Conservation (phyloP, 805 yeast species). For the Lipomyces oligophaga region DNA sequence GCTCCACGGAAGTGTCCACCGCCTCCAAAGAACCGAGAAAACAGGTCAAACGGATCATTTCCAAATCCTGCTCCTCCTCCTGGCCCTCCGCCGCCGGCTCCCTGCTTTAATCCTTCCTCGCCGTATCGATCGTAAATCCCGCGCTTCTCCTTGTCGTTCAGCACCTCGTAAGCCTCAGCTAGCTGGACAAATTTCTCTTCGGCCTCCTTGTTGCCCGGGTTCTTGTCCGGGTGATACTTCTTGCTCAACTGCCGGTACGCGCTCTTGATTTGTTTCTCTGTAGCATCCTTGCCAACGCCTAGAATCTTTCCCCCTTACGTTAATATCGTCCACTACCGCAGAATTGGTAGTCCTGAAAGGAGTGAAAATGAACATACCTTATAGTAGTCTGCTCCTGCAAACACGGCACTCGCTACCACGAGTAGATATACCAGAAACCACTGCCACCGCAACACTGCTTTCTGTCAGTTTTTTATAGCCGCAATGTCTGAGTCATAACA, state of each 20-base stretch:
- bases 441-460: background rate
- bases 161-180: slow-evolving; percentile 88
- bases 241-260: slow-evolving; percentile 80
- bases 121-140: slow-evolving; percentile 72
- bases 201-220: slow-evolving; percentile 75
- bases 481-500: too few species aligned
- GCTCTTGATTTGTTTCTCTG: slow-evolving; percentile 74
- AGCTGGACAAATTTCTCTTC: slow-evolving; percentile 83
- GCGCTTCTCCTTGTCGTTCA: slow-evolving; percentile 67
- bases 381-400: slow-evolving; percentile 26
- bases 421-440: slow-evolving; percentile 9
- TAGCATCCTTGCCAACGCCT: slow-evolving; percentile 65
- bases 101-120: slow-evolving; percentile 59
- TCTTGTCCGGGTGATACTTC: slow-evolving; percentile 93
- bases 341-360: too few species aligned
- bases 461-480: too few species aligned
- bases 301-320: slow-evolving; percentile 42
- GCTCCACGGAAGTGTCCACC: slow-evolving; percentile 39
- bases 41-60: slow-evolving; percentile 51
- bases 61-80: slow-evolving; percentile 39
- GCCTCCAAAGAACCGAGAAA: slow-evolving; percentile 59
- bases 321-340: background rate
- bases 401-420: slow-evolving; percentile 11
- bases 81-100: slow-evolving; percentile 39
- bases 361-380: slow-evolving; percentile 11